Evolutionary conservation across 2,329 filamentous ascomycete genomes (phyloP).

Genomic region (Claviceps lovelessii): DNA sequence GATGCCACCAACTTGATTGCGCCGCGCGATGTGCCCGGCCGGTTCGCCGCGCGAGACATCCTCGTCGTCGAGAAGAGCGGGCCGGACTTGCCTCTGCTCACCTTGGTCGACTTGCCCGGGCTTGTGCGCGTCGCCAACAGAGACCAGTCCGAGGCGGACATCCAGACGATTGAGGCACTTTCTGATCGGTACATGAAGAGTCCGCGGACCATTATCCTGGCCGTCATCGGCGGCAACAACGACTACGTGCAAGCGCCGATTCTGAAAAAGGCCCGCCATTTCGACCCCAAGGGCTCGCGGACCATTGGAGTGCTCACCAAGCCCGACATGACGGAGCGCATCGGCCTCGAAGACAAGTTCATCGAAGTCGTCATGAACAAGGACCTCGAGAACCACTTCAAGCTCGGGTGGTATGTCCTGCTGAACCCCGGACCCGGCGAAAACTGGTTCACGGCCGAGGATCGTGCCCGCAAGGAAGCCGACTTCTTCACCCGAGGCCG

Average conservation of each 20-base stretch:
- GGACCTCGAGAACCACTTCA: constrained; percentile 35
- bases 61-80: constrained; percentile 45
- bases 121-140: constrained; percentile 39
- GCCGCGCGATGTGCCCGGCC: constrained; percentile 33
- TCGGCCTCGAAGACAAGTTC: constrained; percentile 39
- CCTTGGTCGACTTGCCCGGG: constrained; percentile 47
- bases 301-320: constrained; percentile 40
- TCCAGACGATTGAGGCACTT: constrained; percentile 35
- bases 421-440: constrained; percentile 35
- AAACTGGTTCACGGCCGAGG: constrained; percentile 27
- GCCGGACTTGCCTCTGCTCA: constrained; percentile 44
- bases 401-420: constrained; percentile 37
- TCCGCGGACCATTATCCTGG: constrained; percentile 39
- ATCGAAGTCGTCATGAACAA: constrained; percentile 37
- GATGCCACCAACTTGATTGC: constrained; percentile 37
- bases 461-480: constrained; percentile 28
- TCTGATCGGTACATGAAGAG: constrained; percentile 43
- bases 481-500: constrained; percentile 36
- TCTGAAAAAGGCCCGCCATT: constrained; percentile 34
- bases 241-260: constrained; percentile 40
- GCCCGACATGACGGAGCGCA: constrained; percentile 37
- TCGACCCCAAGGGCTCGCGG: constrained; percentile 33
- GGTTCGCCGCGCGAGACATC: constrained; percentile 37
- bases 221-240: constrained; percentile 40
- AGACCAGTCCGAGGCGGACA: constrained; percentile 38